Evolutionary conservation across 176 grass and related monocot genomes (phyloP).

Genomic region (Alloteropsis semialata): DNA sequence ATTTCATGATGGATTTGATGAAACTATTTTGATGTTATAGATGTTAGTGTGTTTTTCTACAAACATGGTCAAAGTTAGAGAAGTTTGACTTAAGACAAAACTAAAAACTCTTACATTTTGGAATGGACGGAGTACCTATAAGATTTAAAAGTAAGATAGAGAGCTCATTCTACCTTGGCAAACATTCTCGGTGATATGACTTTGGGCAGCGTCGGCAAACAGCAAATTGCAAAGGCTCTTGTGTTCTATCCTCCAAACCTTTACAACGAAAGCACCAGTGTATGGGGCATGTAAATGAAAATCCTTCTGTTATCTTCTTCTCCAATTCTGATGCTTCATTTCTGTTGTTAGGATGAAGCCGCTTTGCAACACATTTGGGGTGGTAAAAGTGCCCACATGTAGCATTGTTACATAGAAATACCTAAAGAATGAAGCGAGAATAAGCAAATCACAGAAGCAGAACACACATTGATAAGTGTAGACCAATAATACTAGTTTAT

Average conservation of each 20-base stretch:
- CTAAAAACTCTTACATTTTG: not conserved
- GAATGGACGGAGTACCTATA: not conserved
- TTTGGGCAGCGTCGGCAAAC: slow-evolving; percentile 87
- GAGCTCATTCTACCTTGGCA: slow-evolving; percentile 58
- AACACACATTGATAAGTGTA: not conserved
- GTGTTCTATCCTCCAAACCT: slow-evolving; percentile 62
- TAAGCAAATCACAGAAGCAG: slow-evolving; percentile 17
- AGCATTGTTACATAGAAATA: slow-evolving; percentile 91
- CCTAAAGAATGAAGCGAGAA: slow-evolving; percentile 42
- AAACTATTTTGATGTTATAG: not conserved
- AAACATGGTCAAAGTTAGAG: not conserved
- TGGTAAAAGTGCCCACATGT: slow-evolving; percentile 98
- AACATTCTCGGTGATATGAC: slow-evolving; percentile 91
- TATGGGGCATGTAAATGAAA: slow-evolving; percentile 76
- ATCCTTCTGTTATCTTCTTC: slow-evolving; percentile 61
- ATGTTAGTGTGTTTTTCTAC: not conserved
- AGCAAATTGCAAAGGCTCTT: slow-evolving; percentile 69
- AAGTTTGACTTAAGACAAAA: too few species aligned
- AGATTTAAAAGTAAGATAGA: slow-evolving; percentile 9
- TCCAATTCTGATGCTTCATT: slow-evolving; percentile 49
- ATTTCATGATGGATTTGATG: not conserved
- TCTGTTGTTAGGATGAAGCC: slow-evolving; percentile 47
- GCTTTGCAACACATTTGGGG: slow-evolving; percentile 72
- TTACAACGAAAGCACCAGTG: slow-evolving; percentile 80
- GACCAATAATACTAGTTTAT: not conserved